Base-by-base conservation (phyloP, 768 basidiomycete genomes). In the Xanthoconium stramineum region DNA sequence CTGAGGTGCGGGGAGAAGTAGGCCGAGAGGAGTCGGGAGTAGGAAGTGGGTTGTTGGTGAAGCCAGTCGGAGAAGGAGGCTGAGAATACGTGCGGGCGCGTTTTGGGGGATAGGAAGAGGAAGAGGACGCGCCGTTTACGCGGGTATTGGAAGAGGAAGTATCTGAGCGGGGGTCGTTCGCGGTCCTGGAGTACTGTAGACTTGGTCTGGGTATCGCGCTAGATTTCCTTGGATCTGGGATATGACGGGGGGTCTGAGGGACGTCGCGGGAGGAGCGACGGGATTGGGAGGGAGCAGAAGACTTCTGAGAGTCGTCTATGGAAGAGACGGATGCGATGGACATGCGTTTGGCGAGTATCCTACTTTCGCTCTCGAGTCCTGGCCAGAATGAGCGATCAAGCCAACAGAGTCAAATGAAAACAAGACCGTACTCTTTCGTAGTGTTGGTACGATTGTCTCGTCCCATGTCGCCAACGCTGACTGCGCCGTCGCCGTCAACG, bases 291-390 rank as follows among this genome's bases (percentile, higher is more conserved):
- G 59, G 67, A 37, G 54, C 57, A 24, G 56, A 43, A 45, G 69
- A 60, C 37, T 63, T 62, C 36, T 57, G 61, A n/a, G 65, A 51
- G 58, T 82, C 81, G 65, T 83, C 83, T 44, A 70, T 62, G 15
- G 84, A 84, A 28, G 80, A 74, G 37, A 88, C 76, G 51, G 89
- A 90, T 29, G 87, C 78, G 56, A 85, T 82, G 36, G 90, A 91
- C 69, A 92, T 82, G 57, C 90, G 85, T 60, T 82, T 85, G 33
- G 89, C 76, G 51, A 94, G 78, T n/a, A 83, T 83, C 37, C 85
- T 80, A 64, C 89, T 91, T 75, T 94, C 91, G 58, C 76, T 80
- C 73, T 93, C 84, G 19, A 94, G 81, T 53, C 91, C 91, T 94
- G 64, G 39, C 39, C 15, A 44, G 12, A 29, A 30, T 47, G n/a